Percentiles rank a stretch among this genome's conserved stretches.
phyloP scores from a whole-genome alignment of 2,329 filamentous ascomycete genomes.

The Capronia coronata region DNA sequence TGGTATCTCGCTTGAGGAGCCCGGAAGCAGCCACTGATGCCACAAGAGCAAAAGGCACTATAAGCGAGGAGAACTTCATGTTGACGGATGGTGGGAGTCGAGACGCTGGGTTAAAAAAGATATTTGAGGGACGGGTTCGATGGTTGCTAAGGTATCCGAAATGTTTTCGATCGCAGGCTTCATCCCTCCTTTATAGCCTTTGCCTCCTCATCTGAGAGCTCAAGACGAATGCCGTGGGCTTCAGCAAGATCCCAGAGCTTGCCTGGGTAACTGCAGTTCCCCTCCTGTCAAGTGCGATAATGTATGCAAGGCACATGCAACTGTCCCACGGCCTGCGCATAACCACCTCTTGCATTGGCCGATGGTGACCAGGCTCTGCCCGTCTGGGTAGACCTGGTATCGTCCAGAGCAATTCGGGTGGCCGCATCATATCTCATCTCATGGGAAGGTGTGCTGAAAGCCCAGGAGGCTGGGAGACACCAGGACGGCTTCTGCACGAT shows the following conservation, averaged over 20 bases:
- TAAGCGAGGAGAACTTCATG: constrained; percentile 13
- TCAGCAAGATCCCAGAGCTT: not conserved
- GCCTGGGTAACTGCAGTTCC: not conserved
- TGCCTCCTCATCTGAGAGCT: not conserved
- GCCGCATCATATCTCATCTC: not conserved
- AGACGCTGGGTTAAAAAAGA: not conserved
- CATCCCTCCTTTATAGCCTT: not conserved
- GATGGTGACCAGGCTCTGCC: not conserved
- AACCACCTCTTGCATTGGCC: not conserved
- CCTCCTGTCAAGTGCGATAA: not conserved
- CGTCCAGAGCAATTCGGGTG: not conserved
- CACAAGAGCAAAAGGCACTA: constrained; percentile 10
- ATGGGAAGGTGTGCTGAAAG: not conserved
- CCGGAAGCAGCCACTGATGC: constrained; percentile 2
- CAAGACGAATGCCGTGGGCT: not conserved
- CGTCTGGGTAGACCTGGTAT: not conserved
- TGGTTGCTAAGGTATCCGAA: not conserved
- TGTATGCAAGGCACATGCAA: constrained; percentile 1
- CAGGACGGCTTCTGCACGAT: not conserved
- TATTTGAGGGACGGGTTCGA: not conserved
- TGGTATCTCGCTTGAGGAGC: constrained; percentile 5
- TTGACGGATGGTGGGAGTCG: not conserved
- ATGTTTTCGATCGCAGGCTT: not conserved
- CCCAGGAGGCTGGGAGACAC: not conserved
- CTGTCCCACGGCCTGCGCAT: not conserved